phyloP scores from a whole-genome alignment of 768 basidiomycete genomes.

The Vararia minispora region DNA sequence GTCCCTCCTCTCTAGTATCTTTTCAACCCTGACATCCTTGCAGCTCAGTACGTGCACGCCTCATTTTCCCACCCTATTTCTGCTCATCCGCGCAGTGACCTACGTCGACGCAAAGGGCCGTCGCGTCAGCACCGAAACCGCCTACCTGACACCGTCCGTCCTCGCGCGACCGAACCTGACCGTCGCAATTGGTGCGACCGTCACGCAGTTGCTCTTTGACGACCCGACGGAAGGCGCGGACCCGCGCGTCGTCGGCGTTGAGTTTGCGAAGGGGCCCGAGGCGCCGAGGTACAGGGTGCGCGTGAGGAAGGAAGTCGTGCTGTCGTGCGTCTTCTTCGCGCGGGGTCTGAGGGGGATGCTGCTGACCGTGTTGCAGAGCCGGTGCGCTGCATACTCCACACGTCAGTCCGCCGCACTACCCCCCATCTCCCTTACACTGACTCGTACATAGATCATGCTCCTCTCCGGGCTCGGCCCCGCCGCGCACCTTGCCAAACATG shows the following conservation, averaged over 20 bases:
- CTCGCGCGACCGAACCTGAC: conserved; percentile 55
- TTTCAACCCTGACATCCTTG: not conserved
- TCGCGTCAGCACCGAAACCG: conserved; percentile 53
- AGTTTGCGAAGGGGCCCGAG: conserved; percentile 33
- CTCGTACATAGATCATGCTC: conserved; percentile 40
- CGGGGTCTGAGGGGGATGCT: too few species aligned
- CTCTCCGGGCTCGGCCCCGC: conserved; percentile 71
- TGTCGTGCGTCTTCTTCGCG: conserved; percentile 35
- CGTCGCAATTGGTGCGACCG: conserved; percentile 44
- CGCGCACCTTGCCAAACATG: conserved; percentile 36
- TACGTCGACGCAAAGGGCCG: conserved; percentile 42
- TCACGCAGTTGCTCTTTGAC: conserved; percentile 49
- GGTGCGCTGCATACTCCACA: conserved; percentile 58
- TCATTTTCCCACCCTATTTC: not conserved
- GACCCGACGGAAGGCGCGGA: conserved; percentile 18
- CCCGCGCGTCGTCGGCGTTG: conserved; percentile 48
- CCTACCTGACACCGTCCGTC: conserved; percentile 57
- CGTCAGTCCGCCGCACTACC: conserved; percentile 16
- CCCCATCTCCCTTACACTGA: not conserved
- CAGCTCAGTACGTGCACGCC: conserved; percentile 19
- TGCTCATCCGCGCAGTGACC: conserved; percentile 43
- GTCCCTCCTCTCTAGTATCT: conserved; percentile 15
- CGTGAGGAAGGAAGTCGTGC: conserved; percentile 48
- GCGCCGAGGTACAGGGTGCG: conserved; percentile 32
- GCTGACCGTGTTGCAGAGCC: conserved; percentile 36